phyloP scores from a whole-genome alignment of 768 basidiomycete species.

The Hericium erinaceus region DNA sequence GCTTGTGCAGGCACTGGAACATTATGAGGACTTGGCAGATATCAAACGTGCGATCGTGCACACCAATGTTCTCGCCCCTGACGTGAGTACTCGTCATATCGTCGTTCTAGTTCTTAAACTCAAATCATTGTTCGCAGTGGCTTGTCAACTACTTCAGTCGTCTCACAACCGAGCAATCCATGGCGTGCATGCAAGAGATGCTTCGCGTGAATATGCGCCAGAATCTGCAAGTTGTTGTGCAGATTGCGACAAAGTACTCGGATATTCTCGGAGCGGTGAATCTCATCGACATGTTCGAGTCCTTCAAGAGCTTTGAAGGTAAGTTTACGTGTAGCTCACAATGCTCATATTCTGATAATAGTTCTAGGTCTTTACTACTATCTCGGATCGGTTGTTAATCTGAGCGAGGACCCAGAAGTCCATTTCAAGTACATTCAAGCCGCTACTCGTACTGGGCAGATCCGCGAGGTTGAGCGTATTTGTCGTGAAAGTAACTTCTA shows the following conservation, averaged over 20 bases:
- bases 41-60: conserved; percentile 98
- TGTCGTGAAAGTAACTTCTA: conserved; percentile 96
- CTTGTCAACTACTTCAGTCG: conserved; percentile 95
- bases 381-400: conserved; percentile 94
- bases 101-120: background rate
- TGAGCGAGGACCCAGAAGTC: conserved; percentile 92
- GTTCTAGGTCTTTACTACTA: conserved; percentile 87
- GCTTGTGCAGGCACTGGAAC: conserved; percentile 80
- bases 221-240: conserved; percentile 92
- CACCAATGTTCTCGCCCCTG: conserved; percentile 71
- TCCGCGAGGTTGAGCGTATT: conserved; percentile 97
- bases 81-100: conserved; percentile 38
- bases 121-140: conserved; percentile 48
- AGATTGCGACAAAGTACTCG: conserved; percentile 98
- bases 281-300: conserved; percentile 97
- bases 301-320: conserved; percentile 97
- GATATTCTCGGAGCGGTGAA: conserved; percentile 96
- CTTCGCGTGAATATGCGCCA: conserved; percentile 93
- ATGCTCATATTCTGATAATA: background rate
- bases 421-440: conserved; percentile 99
- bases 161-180: conserved; percentile 94
- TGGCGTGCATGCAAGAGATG: conserved; percentile 97
- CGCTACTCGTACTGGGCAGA: conserved; percentile 94
- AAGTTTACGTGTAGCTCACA: conserved; percentile 7
- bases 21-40: conserved; percentile 96